Percentiles rank a stretch among this genome's conserved stretches.
Conservation (phyloP, 495 filamentous ascomycete genomes). For the Symbiotaphrina buchneri region DNA sequence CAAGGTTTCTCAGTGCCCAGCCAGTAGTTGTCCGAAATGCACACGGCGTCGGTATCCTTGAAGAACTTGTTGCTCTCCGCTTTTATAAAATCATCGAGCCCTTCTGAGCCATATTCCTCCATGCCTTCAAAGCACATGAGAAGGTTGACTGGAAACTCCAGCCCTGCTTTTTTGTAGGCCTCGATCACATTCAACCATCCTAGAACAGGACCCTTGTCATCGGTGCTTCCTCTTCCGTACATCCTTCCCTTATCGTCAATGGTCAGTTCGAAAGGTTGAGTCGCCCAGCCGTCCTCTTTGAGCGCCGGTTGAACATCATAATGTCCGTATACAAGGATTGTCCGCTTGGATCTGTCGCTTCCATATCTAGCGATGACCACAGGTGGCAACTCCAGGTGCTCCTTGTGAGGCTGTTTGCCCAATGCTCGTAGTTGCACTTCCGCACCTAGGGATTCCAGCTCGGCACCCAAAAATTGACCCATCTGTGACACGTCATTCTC, state of each 20-base stretch:
- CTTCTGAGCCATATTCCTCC: slow-evolving; percentile 97
- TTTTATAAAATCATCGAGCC: slow-evolving; percentile 83
- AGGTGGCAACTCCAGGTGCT: slow-evolving; percentile 78
- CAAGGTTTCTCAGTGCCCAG: slow-evolving; percentile 95
- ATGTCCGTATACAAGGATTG: slow-evolving; percentile 91
- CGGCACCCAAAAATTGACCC: slow-evolving; percentile 70
- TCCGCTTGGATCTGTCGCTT: slow-evolving; percentile 73
- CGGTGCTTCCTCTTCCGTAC: slow-evolving; percentile 87
- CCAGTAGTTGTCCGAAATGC: slow-evolving; percentile 99
- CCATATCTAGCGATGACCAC: slow-evolving; percentile 84
- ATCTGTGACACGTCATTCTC: slow-evolving; percentile 26
- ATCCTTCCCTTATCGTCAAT: slow-evolving; percentile 79
- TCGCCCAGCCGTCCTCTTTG: slow-evolving; percentile 88
- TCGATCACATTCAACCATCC: slow-evolving; percentile 98
- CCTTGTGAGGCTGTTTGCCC: slow-evolving; percentile 75
- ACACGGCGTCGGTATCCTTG: slow-evolving; percentile 84
- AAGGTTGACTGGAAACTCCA: slow-evolving; percentile 92
- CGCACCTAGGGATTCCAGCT: slow-evolving; percentile 68
- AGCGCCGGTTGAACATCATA: slow-evolving; percentile 96
- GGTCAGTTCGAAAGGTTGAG: slow-evolving; percentile 81
- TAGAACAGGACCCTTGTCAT: slow-evolving; percentile 95
- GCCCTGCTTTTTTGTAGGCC: slow-evolving; percentile 80
- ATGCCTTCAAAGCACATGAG: slow-evolving; percentile 99
- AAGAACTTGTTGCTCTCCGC: slow-evolving; percentile 80
- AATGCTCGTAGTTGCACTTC: slow-evolving; percentile 61